These are phyloP conservation scores for Fusarium tuaranense DNA, from an alignment of 2,329 filamentous ascomycete genomes.

Conservation along the genomic window DNA sequence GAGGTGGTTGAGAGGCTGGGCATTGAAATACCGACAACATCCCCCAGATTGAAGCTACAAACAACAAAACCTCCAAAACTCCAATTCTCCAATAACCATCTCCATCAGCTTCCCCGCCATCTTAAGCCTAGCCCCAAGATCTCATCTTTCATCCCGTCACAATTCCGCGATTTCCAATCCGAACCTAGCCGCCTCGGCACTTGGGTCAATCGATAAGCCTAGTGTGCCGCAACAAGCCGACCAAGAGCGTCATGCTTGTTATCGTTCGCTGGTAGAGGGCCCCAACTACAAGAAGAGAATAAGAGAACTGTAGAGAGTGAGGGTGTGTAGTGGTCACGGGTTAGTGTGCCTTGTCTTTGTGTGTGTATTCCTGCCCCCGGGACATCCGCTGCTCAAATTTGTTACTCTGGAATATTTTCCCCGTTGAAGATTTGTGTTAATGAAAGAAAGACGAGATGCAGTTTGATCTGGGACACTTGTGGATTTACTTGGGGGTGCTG, in stretches of 20 bases:
- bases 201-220: constrained; percentile 35
- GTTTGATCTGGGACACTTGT: constrained; percentile 50
- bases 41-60: background rate
- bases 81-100: constrained; percentile 31
- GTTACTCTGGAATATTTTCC: background rate
- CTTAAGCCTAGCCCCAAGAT: constrained; percentile 25
- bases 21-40: background rate
- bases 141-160: constrained; percentile 27
- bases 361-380: constrained; percentile 2
- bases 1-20: background rate
- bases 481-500: constrained; percentile 55
- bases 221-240: constrained; percentile 47
- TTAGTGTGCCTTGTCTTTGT: constrained; percentile 10
- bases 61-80: background rate
- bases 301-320: constrained; percentile 13
- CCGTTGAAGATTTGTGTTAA: background rate
- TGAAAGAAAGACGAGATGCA: constrained; percentile 40
- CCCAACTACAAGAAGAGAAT: constrained; percentile 21
- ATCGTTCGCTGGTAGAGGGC: constrained; percentile 23
- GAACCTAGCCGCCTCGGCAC: constrained; percentile 44
- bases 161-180: constrained; percentile 47
- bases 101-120: constrained; percentile 22
- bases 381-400: constrained; percentile 16
- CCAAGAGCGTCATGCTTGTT: constrained; percentile 29
- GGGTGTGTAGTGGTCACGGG: constrained; percentile 32